Base-by-base conservation (phyloP, 1,139 yeast species). In the Saccharomyces hybrid region DNA sequence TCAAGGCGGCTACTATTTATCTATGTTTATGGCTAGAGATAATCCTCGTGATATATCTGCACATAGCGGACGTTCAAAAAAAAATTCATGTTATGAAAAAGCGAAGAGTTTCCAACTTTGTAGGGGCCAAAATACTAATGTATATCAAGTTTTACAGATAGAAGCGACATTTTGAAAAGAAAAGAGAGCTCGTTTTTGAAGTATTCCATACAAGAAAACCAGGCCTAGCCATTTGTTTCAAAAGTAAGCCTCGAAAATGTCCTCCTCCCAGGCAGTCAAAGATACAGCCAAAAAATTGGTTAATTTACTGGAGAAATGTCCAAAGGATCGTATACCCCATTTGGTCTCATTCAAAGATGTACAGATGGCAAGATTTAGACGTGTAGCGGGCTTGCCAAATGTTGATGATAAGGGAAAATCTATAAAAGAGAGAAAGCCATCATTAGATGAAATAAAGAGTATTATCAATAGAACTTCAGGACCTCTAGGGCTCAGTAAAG, bases 251-350 rank as follows among this genome's bases (percentile, higher is more conserved):
- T 8, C 2, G 14, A 34, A n/a, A 23, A 49, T 49, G 52, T 49
- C 52, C 6, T 52, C 58, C 14, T 46, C 54, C 7, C 54, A 52
- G 51, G 55, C 62, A 7, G 63, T 64, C 19, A 71, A 68, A 54
- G 73, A 73, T 57, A 69, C 73, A n/a, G 75, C 76, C 32, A 75
- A 73, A 58, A 70, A 71, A 49, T 67, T 79, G 16, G 74, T 79
- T 8, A 67, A 68, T 29, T 61, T 75, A 2, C 61, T 79, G 25
- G 78, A 78, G 54, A 69, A 66, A 47, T 67, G 78, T 32, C 95
- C 93, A 19, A 78, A 80, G 60, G 93, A 86, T 60, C 77, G 83
- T 57, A 75, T 86, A 56, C 78, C 78, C 61, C 88, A 84, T 65
- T 77, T 83, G 61, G 80, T 86, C 0, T 83, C 88, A 8, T 84